These are phyloP conservation scores for Phytophthora pistaciae DNA, from an alignment of 352 stramenopile genomes.

Conservation along the genomic window DNA sequence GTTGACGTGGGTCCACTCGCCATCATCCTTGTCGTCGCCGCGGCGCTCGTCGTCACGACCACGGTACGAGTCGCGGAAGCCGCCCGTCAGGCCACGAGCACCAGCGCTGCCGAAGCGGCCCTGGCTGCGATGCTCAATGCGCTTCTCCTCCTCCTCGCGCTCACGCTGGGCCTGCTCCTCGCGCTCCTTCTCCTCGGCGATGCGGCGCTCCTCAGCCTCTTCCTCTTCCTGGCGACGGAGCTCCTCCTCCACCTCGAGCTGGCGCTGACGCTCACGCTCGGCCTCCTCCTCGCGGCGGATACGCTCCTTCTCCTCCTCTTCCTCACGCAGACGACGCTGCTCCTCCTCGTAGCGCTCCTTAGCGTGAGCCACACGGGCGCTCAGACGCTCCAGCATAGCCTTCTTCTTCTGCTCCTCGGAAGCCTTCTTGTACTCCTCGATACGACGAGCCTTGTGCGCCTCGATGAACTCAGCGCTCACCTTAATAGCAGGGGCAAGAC, in stretches of 20 bases:
- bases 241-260: slow-evolving; percentile 72
- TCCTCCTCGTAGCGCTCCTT: slow-evolving; percentile 80
- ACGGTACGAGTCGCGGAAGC: slow-evolving; percentile 21
- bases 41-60: slow-evolving; percentile 36
- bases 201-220: slow-evolving; percentile 52
- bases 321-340: slow-evolving; percentile 63
- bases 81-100: slow-evolving; percentile 33
- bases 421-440: slow-evolving; percentile 90
- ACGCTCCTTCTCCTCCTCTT: slow-evolving; percentile 74
- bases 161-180: slow-evolving; percentile 36
- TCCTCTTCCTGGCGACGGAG: slow-evolving; percentile 75
- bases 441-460: slow-evolving; percentile 76
- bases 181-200: slow-evolving; percentile 54
- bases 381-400: slow-evolving; percentile 67
- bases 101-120: slow-evolving; percentile 41
- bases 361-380: slow-evolving; percentile 68
- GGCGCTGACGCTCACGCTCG: slow-evolving; percentile 61
- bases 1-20: slow-evolving; percentile 77
- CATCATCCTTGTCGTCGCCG: slow-evolving; percentile 53
- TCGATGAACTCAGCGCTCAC: slow-evolving; percentile 83
- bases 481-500: slow-evolving; percentile 77
- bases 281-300: slow-evolving; percentile 65
- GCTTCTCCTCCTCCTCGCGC: slow-evolving; percentile 56
- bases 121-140: slow-evolving; percentile 38
- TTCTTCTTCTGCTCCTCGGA: slow-evolving; percentile 91